Evolutionary conservation across 345 rosid species (phyloP), one percentile per base, ranked within the genome.

Genomic region (Ailanthus altissimus): DNA sequence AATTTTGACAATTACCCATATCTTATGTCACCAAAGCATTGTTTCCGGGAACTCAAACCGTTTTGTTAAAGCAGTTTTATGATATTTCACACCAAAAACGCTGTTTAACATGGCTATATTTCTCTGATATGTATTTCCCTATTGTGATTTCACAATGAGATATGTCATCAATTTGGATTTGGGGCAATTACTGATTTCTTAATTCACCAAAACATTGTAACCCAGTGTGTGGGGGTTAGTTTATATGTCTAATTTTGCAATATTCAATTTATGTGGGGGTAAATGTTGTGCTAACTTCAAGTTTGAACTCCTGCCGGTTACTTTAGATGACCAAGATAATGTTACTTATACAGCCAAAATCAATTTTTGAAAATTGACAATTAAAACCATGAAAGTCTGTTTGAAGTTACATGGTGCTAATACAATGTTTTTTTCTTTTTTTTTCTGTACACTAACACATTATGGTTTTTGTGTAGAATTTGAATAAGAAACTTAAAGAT

Each of bases 401-500:
- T 74, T 38, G 32, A 67, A 58, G 40, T 78, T 66, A 14, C 21
- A 9, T 46, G 61, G 13, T 50, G 67, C 70, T 49, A 56, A 13
- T 61, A 77, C 36, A 72, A 32, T 42, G 40, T 51, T 18, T 5
- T 26, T 59, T 72, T 2, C 3, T 14, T 2, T 73, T 53, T 38
- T n/a, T n/a, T n/a, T n/a, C n/a, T n/a, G n/a, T n/a, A n/a, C n/a
- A n/a, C n/a, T n/a, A 16, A 15, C 46, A 25, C 18, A 66, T 67
- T 38, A 36, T 74, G 77, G 47, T 73, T 72, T 49, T 70, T 72
- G 38, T 60, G 51, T 80, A 89, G 94, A 87, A 60, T 54, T 51
- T 77, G 70, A 81, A 72, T 77, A 84, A 90, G 89, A 90, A 89
- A 83, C 90, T 88, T 75, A 90, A 87, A 83, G 97, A 92, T 74